These are phyloP conservation scores for Botrytis paeoniae DNA, from an alignment of 2,329 filamentous ascomycete genomes.

Conservation along the genomic window DNA sequence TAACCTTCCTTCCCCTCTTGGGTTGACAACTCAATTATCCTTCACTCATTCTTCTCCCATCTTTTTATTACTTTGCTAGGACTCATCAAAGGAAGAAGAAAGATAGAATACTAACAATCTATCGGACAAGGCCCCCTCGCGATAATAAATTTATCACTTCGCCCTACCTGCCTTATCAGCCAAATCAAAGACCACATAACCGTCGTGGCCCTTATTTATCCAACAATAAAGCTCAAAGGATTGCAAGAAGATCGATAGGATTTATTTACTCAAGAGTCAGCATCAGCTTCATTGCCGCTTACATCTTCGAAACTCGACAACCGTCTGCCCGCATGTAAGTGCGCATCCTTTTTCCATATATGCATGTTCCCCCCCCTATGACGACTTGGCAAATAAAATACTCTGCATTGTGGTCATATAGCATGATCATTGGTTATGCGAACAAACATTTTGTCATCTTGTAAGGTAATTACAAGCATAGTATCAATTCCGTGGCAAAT, in stretches of 20 bases:
- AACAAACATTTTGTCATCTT: not conserved
- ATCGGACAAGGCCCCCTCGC: conserved; percentile 13
- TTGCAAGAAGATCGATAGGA: not conserved
- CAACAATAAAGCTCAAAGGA: not conserved
- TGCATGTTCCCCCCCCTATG: conserved; percentile 8
- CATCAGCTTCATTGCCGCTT: not conserved
- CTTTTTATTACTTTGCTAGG: not conserved
- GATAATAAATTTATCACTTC: conserved; percentile 14
- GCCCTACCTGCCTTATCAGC: conserved; percentile 6
- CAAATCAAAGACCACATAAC: conserved; percentile 10
- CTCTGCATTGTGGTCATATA: conserved; percentile 9
- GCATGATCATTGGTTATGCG: not conserved
- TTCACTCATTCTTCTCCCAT: not conserved
- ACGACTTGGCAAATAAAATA: not conserved
- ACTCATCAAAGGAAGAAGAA: conserved; percentile 1
- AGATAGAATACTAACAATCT: conserved; percentile 4
- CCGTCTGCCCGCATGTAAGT: conserved; percentile 28
- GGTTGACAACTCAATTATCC: conserved; percentile 17
- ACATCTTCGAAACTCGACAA: conserved; percentile 20
- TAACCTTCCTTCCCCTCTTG: conserved; percentile 21
- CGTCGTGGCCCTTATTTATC: conserved; percentile 2
- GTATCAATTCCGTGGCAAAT: not conserved
- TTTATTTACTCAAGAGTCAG: not conserved
- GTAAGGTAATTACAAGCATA: not conserved
- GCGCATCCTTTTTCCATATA: conserved; percentile 22